A percentile compares a stretch with the other conserved stretches of the same genome.
phyloP scores from a whole-genome alignment of 768 basidiomycete genomes.

The Bullera alba region DNA sequence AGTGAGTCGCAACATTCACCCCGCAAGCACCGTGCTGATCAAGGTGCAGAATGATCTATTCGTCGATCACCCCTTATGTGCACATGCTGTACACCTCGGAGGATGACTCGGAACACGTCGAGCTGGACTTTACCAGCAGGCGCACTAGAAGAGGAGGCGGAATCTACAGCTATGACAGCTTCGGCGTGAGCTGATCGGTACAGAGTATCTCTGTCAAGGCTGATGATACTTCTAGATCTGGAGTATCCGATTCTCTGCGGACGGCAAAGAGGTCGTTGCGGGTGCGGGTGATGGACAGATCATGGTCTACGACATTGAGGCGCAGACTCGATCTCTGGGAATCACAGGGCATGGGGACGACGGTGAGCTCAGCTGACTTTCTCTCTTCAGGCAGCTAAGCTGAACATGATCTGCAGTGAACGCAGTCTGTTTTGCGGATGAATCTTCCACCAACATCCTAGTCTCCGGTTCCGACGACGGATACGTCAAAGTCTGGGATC shows the following conservation, averaged over 20 bases:
- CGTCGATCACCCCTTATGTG: slow-evolving; percentile 58
- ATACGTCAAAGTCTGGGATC: slow-evolving; percentile 87
- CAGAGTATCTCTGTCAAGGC: slow-evolving; percentile 42
- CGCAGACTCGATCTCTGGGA: slow-evolving; percentile 68
- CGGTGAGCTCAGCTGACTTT: slow-evolving; percentile 29
- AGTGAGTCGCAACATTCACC: slow-evolving; percentile 13
- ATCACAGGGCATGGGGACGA: slow-evolving; percentile 84
- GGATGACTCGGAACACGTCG: slow-evolving; percentile 37
- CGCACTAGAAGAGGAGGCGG: neutral
- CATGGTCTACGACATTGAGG: slow-evolving; percentile 82
- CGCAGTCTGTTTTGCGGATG: slow-evolving; percentile 88
- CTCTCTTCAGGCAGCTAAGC: neutral
- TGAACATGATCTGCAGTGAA: slow-evolving; percentile 57
- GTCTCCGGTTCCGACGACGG: slow-evolving; percentile 93
- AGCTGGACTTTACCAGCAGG: slow-evolving; percentile 28
- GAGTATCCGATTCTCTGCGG: slow-evolving; percentile 92
- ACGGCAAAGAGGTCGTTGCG: slow-evolving; percentile 90
- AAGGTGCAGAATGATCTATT: slow-evolving; percentile 74
- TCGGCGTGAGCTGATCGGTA: slow-evolving; percentile 34
- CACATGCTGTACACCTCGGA: slow-evolving; percentile 43
- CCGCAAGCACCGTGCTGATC: slow-evolving; percentile 2
- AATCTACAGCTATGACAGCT: slow-evolving; percentile 31
- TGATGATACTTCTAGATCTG: slow-evolving; percentile 64
- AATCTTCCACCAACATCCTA: slow-evolving; percentile 82
- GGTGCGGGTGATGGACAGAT: slow-evolving; percentile 55